phyloP scores from a whole-genome alignment of 345 rosid genomes.

The Populus euphratica region DNA sequence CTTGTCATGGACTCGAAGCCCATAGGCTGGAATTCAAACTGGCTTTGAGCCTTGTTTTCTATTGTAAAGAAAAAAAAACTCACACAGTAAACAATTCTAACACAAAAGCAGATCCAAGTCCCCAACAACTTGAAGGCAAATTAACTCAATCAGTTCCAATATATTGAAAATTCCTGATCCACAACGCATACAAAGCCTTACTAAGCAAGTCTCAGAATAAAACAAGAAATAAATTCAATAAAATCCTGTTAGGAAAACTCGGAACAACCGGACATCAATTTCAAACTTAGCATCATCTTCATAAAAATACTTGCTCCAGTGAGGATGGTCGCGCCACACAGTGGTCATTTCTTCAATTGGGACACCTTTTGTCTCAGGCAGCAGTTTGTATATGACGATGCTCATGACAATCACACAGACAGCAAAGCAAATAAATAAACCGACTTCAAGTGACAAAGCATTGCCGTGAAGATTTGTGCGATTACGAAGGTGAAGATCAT shows the following conservation, averaged over 20 bases:
- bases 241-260: no score
- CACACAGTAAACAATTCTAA: no score
- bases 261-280: no score
- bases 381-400: slow-evolving; percentile 30
- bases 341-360: slow-evolving; percentile 36
- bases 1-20: no score
- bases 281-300: neutral
- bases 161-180: neutral
- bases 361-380: slow-evolving; percentile 44
- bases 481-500: slow-evolving; percentile 57
- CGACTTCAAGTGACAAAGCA: slow-evolving; percentile 54
- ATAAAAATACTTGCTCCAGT: slow-evolving; percentile 17
- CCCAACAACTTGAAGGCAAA: neutral
- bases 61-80: no score
- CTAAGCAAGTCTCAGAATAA: neutral
- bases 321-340: slow-evolving; percentile 29
- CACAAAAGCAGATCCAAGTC: no score
- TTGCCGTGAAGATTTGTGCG: slow-evolving; percentile 53
- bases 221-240: neutral
- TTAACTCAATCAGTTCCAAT: neutral
- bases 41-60: no score
- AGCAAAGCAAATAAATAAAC: slow-evolving; percentile 50
- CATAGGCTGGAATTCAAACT: no score
- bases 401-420: slow-evolving; percentile 43
- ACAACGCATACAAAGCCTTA: neutral